Percentiles rank a stretch among this genome's conserved stretches.
These are phyloP conservation scores for Yamadazyma laniorum DNA, from an alignment of 805 yeast genomes.

Conservation along the genomic window DNA sequence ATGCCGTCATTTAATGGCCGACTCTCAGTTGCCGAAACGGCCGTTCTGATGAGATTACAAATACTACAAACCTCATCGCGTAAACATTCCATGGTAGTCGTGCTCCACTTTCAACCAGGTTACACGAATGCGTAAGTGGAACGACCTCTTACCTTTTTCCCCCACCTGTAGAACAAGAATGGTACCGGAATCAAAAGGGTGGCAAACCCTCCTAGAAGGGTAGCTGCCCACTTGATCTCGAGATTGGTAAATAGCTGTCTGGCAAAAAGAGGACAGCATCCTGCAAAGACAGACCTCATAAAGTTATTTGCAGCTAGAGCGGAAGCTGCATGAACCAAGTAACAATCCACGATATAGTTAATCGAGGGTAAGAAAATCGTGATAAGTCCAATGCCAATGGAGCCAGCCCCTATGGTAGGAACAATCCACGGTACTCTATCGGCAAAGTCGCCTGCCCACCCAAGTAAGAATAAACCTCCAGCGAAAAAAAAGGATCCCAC, in stretches of 20 bases:
- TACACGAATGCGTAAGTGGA: constrained; percentile 15
- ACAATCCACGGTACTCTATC: constrained; percentile 76
- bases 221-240: constrained; percentile 54
- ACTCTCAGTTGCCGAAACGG: too few relatives aligned
- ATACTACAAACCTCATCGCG: too few relatives aligned
- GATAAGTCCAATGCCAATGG: constrained; percentile 46
- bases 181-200: constrained; percentile 56
- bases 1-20: too few relatives aligned
- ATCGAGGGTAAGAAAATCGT: constrained; percentile 58
- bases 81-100: too few relatives aligned
- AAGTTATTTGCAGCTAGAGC: constrained; percentile 66
- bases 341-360: constrained; percentile 61
- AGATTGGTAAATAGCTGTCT: constrained; percentile 49
- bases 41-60: too few relatives aligned
- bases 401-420: constrained; percentile 45
- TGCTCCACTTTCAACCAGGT: too few relatives aligned
- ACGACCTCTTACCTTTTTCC: constrained; percentile 30
- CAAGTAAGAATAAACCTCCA: constrained; percentile 78
- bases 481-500: constrained; percentile 70
- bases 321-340: constrained; percentile 56
- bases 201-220: constrained; percentile 53
- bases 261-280: constrained; percentile 60
- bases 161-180: constrained; percentile 50
- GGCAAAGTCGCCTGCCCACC: constrained; percentile 83
- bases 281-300: constrained; percentile 57